Evolutionary conservation across 2,329 filamentous ascomycete genomes (phyloP).

Genomic region (Colletotrichum navitas): DNA sequence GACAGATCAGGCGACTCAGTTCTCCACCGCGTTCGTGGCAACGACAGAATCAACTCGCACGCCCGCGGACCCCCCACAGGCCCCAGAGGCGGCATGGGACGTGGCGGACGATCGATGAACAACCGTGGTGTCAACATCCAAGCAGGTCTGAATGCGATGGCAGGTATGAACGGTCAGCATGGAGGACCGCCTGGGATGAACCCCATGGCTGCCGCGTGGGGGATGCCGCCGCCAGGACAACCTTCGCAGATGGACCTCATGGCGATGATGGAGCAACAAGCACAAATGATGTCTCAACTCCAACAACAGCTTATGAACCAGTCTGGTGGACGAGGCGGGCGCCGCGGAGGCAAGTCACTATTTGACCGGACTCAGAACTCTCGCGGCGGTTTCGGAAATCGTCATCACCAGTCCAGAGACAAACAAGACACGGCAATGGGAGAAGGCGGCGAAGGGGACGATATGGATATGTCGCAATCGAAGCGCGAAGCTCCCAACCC

Average conservation of each 20-base stretch:
- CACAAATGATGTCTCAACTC: constrained; percentile 85
- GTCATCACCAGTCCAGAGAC: constrained; percentile 57
- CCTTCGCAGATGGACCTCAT: constrained; percentile 69
- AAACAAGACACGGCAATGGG: constrained; percentile 48
- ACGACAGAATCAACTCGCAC: constrained; percentile 86
- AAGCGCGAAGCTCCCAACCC: constrained; percentile 67
- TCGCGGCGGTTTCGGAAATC: constrained; percentile 66
- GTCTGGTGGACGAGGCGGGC: constrained; percentile 59
- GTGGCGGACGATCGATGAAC: constrained; percentile 64
- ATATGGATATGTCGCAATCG: constrained; percentile 72
- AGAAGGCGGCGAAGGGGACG: constrained; percentile 61
- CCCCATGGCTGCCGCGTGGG: constrained; percentile 57
- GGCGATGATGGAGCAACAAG: constrained; percentile 90
- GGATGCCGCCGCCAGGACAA: constrained; percentile 54
- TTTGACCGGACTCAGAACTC: constrained; percentile 79
- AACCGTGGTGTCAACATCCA: constrained; percentile 64
- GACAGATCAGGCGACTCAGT: constrained; percentile 81
- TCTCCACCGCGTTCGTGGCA: constrained; percentile 83
- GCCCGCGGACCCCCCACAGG: constrained; percentile 78
- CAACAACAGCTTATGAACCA: constrained; percentile 71
- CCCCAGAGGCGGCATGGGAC: constrained; percentile 68
- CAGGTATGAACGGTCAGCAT: constrained; percentile 50
- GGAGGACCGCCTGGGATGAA: constrained; percentile 55
- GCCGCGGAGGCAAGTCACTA: constrained; percentile 69
- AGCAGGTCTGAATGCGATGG: constrained; percentile 60